Evolutionary conservation across 306 rosid species (phyloP).

Genomic region (Prunus campanulata): DNA sequence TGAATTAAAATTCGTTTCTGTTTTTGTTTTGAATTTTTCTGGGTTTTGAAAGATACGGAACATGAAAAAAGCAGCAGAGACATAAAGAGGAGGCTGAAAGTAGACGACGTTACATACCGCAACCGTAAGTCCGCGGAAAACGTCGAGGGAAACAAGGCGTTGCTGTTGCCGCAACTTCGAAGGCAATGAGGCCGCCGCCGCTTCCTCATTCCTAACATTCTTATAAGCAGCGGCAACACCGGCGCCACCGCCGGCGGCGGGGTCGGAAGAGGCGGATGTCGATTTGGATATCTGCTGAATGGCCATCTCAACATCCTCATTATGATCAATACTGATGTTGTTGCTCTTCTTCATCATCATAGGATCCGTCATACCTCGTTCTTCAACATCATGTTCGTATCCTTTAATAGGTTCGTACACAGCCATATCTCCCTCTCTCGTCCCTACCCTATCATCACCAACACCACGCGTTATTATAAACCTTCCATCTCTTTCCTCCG

Average conservation of each 20-base stretch:
- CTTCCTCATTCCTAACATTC: background rate
- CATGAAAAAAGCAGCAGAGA: background rate
- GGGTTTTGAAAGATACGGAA: background rate
- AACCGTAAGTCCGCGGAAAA: constrained; percentile 90
- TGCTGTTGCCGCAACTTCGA: constrained; percentile 23
- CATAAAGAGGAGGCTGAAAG: background rate
- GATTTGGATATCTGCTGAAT: background rate
- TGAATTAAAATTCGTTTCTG: background rate
- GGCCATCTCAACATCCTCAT: constrained; percentile 11
- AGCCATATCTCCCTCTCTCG: background rate
- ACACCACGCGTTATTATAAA: background rate
- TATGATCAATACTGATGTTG: background rate
- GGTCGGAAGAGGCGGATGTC: background rate
- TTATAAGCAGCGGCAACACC: background rate
- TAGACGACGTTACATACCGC: constrained; percentile 46
- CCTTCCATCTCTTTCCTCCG: background rate
- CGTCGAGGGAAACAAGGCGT: constrained; percentile 86
- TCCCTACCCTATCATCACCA: background rate
- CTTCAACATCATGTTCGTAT: background rate
- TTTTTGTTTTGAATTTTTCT: background rate
- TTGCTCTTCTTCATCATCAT: background rate
- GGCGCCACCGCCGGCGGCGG: background rate
- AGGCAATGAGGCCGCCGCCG: constrained; percentile 4
- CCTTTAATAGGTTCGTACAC: constrained; percentile 16
- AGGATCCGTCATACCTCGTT: constrained; percentile 10